Evolutionary conservation across 805 yeast species (phyloP).

Genomic region (Alloascoidea hylecoeti): DNA sequence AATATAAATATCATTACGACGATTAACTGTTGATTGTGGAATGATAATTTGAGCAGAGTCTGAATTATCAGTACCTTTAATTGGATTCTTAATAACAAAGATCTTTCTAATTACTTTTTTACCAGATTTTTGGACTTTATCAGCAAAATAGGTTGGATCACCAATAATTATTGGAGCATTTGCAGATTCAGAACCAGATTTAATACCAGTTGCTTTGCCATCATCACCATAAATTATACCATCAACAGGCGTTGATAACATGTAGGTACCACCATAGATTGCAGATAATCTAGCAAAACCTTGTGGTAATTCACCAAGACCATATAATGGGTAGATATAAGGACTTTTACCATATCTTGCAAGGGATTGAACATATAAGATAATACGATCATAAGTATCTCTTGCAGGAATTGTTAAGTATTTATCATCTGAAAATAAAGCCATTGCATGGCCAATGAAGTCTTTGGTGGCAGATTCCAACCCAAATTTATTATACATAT

Average conservation of each 20-base stretch:
- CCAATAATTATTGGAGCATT: conserved; percentile 90
- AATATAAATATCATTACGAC: conserved; percentile 89
- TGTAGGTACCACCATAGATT: conserved; percentile 95
- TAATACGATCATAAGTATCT: conserved; percentile 76
- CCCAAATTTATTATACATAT: conserved; percentile 78
- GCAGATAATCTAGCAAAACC: conserved; percentile 96
- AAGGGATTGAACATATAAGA: conserved; percentile 78
- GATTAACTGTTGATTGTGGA: conserved; percentile 89
- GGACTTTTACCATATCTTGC: conserved; percentile 96
- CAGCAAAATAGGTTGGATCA: conserved; percentile 96
- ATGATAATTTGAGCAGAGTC: conserved; percentile 91
- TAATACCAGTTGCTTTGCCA: conserved; percentile 72
- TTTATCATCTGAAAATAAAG: conserved; percentile 86
- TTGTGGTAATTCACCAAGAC: conserved; percentile 97
- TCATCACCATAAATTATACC: conserved; percentile 65
- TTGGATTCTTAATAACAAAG: conserved; percentile 82
- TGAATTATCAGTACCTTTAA: conserved; percentile 66
- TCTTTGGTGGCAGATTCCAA: conserved; percentile 88
- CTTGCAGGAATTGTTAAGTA: conserved; percentile 83
- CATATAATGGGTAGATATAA: conserved; percentile 89
- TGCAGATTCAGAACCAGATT: conserved; percentile 83
- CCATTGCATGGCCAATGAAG: conserved; percentile 98
- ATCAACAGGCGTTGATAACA: conserved; percentile 93
- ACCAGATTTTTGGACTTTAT: conserved; percentile 59
- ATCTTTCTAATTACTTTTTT: conserved; percentile 68